phyloP scores from a whole-genome alignment of 2,329 filamentous ascomycete species.

The Sporothrix inflata region DNA sequence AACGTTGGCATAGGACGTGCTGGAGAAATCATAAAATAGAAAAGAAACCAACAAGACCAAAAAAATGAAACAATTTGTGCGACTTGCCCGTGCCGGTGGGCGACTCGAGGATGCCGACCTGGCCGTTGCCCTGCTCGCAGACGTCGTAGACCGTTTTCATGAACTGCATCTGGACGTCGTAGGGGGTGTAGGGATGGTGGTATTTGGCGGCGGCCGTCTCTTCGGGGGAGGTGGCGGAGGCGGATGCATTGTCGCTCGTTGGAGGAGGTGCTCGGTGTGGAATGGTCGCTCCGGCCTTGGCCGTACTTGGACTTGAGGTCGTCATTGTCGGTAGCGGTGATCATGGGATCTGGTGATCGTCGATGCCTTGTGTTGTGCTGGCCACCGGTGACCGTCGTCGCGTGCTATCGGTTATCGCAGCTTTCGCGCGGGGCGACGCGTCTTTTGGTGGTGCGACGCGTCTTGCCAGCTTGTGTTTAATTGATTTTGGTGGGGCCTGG shows the following conservation, averaged over 20 bases:
- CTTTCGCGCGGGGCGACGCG: neutral
- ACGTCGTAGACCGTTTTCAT: slow-evolving; percentile 83
- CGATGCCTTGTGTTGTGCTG: too few species aligned
- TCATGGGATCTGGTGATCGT: neutral
- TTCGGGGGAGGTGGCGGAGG: neutral
- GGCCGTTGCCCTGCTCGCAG: slow-evolving; percentile 69
- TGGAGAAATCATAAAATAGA: neutral
- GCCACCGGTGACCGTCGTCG: neutral
- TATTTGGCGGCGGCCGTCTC: slow-evolving; percentile 50
- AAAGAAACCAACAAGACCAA: neutral
- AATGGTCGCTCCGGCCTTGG: neutral
- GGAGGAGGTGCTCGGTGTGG: neutral
- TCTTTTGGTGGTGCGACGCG: slow-evolving; percentile 7
- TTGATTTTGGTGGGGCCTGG: slow-evolving; percentile 10
- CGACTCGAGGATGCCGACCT: slow-evolving; percentile 87
- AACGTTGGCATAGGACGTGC: neutral
- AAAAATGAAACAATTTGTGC: slow-evolving; percentile 25
- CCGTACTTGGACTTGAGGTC: neutral
- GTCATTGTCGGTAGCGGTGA: neutral
- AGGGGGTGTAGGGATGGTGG: slow-evolving; percentile 85
- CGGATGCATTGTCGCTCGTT: neutral
- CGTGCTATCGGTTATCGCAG: slow-evolving; percentile 1
- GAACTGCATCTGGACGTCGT: slow-evolving; percentile 84
- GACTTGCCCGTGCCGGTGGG: slow-evolving; percentile 95
- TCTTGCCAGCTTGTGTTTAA: neutral